These are phyloP conservation scores for Podaxis sp. DNA, from an alignment of 768 basidiomycete genomes.

Conservation along the genomic window DNA sequence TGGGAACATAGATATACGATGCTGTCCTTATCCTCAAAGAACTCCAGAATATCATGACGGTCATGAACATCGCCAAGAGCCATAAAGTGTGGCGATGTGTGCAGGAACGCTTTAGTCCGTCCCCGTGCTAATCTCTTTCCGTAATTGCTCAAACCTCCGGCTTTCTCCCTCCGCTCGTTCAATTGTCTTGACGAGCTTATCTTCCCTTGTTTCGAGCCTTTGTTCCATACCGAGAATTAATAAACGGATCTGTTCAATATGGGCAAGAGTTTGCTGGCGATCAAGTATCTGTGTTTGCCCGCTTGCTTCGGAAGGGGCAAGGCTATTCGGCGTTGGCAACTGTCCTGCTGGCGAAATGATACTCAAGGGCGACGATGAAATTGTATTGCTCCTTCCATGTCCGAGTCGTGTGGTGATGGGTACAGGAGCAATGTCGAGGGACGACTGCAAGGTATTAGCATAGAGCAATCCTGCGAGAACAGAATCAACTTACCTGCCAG, in stretches of 20 bases:
- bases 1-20: neutral
- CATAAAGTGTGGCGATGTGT: neutral
- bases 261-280: constrained; percentile 47
- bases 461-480: constrained; percentile 9
- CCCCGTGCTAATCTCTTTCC: constrained; percentile 31
- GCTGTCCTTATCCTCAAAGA: neutral
- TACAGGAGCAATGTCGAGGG: constrained; percentile 33
- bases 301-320: neutral
- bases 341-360: constrained; percentile 3
- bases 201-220: constrained; percentile 61
- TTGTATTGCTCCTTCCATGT: constrained; percentile 28
- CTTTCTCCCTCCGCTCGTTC: constrained; percentile 62
- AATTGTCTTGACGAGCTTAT: constrained; percentile 57
- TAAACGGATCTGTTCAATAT: constrained; percentile 68
- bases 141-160: constrained; percentile 49
- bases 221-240: constrained; percentile 78
- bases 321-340: constrained; percentile 5
- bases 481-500: constrained; percentile 63
- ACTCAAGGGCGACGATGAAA: constrained; percentile 23
- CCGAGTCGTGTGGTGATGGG: constrained; percentile 23
- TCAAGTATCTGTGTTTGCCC: constrained; percentile 18
- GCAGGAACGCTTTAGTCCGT: neutral
- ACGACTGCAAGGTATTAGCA: constrained; percentile 21
- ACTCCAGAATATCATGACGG: neutral
- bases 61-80: neutral